phyloP scores from a whole-genome alignment of 306 rosid genomes.

The Acmispon strigosus region DNA sequence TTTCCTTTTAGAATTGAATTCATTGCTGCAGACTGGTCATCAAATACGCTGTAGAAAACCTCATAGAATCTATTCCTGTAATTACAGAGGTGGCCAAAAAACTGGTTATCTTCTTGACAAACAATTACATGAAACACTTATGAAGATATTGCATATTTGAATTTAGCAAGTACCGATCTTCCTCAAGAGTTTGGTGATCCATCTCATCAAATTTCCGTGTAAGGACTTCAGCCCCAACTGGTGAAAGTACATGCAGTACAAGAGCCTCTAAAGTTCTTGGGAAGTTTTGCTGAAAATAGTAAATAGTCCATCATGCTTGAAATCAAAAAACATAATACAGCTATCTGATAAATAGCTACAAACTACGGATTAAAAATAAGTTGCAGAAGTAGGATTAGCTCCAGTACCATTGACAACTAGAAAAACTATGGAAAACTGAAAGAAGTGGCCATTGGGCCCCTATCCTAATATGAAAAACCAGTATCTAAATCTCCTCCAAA shows the following conservation, averaged over 20 bases:
- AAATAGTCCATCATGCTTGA: constrained; percentile 20
- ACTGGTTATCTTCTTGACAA: constrained; percentile 20
- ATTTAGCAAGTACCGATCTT: constrained; percentile 56
- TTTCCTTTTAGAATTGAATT: constrained; percentile 78
- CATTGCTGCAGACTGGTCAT: constrained; percentile 81
- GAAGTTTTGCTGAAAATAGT: constrained; percentile 54
- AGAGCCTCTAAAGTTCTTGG: constrained; percentile 95
- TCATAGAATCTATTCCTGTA: constrained; percentile 63
- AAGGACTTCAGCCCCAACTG: constrained; percentile 84
- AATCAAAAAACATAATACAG: not conserved
- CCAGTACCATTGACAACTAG: not conserved
- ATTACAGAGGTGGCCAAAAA: constrained; percentile 15
- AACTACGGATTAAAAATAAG: not conserved
- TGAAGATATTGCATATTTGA: constrained; percentile 3
- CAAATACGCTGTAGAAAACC: constrained; percentile 79
- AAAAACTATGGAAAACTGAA: constrained; percentile 5
- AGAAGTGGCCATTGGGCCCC: not conserved
- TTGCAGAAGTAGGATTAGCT: constrained; percentile 6
- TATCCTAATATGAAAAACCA: too few relatives aligned
- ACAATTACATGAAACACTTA: constrained; percentile 4
- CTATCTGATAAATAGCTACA: constrained; percentile 9
- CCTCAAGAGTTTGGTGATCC: constrained; percentile 54
- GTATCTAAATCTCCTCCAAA: too few relatives aligned
- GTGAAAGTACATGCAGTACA: constrained; percentile 79
- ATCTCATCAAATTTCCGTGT: constrained; percentile 85